A percentile compares a stretch with the other conserved stretches of the same genome.
phyloP scores from a whole-genome alignment of 805 yeast species.

The Zygoascus tannicola region DNA sequence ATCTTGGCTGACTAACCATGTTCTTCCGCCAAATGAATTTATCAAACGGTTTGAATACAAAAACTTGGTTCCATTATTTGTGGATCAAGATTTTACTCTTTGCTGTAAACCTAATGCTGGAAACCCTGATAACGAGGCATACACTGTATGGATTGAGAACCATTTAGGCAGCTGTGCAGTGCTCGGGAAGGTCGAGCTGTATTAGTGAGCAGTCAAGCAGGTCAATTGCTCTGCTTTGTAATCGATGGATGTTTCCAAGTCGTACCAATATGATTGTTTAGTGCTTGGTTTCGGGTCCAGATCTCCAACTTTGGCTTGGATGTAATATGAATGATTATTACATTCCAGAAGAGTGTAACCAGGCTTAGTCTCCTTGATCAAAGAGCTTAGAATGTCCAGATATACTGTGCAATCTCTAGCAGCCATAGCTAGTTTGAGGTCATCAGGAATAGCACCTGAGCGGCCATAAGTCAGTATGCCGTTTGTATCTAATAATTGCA shows the following conservation, averaged over 20 bases:
- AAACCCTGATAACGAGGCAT: conserved; percentile 4
- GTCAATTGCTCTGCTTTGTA: background rate
- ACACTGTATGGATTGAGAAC: conserved; percentile 21
- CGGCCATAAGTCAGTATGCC: conserved; percentile 16
- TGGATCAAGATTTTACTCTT: conserved; percentile 27
- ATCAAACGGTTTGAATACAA: conserved; percentile 38
- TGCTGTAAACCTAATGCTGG: conserved; percentile 5
- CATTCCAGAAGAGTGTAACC: background rate
- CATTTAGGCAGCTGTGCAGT: conserved; percentile 15
- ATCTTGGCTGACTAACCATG: conserved; percentile 36
- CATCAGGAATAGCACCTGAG: conserved; percentile 10
- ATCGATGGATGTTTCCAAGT: conserved; percentile 29
- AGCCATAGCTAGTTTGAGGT: conserved; percentile 42
- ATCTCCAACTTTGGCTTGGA: conserved; percentile 40
- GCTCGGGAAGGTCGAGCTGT: conserved; percentile 19
- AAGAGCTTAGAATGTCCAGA: conserved; percentile 31
- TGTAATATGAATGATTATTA: conserved; percentile 17
- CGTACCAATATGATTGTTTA: conserved; percentile 39
- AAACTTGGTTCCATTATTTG: conserved; percentile 43
- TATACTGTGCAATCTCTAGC: conserved; percentile 49
- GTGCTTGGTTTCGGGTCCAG: conserved; percentile 40
- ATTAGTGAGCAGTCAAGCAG: background rate
- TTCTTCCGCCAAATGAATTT: conserved; percentile 11
- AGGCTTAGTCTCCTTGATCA: conserved; percentile 3
- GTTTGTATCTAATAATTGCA: conserved; percentile 24